Evolutionary conservation across 2,329 filamentous ascomycete species (phyloP).

Genomic region (Diaporthe ampelina): DNA sequence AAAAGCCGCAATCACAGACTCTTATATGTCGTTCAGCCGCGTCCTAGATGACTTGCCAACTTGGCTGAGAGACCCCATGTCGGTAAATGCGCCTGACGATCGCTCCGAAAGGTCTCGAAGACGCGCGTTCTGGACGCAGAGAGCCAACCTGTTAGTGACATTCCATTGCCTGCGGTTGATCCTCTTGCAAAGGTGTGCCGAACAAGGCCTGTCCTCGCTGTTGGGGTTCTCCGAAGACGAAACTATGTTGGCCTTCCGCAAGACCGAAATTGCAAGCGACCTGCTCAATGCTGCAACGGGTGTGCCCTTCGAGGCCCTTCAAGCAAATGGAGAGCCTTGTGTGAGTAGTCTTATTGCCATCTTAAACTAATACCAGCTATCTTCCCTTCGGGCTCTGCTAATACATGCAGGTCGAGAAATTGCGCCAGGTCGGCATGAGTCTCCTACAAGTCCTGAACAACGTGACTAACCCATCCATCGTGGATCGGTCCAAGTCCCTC

Average conservation of each 20-base stretch:
- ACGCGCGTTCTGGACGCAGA: constrained; percentile 15
- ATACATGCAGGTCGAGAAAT: background rate
- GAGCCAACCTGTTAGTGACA: background rate
- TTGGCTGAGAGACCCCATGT: constrained; percentile 4
- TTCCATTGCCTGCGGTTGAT: constrained; percentile 5
- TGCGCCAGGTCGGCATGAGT: constrained; percentile 14
- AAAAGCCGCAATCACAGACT: constrained; percentile 14
- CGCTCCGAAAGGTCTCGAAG: background rate
- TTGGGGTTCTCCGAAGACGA: background rate
- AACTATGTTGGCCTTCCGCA: constrained; percentile 17
- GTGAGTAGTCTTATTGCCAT: background rate
- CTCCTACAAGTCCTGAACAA: constrained; percentile 9
- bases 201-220: constrained; percentile 5
- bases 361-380: no score
- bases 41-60: constrained; percentile 4
- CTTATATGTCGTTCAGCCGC: constrained; percentile 10
- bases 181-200: background rate
- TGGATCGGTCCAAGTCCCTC: constrained; percentile 1
- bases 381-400: no score
- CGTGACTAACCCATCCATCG: background rate
- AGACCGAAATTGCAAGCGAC: constrained; percentile 16
- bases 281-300: background rate
- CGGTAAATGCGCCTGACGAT: background rate
- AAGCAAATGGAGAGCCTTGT: constrained; percentile 20
- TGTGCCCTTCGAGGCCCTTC: constrained; percentile 10